Evolutionary conservation across 139 green algal genomes (phyloP), one percentile per base, ranked within the genome.

Genomic region (Nannochloris sp.): DNA sequence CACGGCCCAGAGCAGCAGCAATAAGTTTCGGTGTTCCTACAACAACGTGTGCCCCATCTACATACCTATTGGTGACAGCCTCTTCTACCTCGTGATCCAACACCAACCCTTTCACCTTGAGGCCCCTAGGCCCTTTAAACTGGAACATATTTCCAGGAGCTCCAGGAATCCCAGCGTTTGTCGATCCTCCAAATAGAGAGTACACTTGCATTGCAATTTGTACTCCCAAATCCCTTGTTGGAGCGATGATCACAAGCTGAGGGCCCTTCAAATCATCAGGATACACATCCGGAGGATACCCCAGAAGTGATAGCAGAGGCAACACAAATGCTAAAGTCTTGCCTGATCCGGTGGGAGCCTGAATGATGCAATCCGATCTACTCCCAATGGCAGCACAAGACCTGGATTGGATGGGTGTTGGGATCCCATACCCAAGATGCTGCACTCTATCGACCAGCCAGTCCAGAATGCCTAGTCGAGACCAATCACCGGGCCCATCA

Each of bases 221-320:
- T 54, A 93, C 90, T 5, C 89, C 90, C 64, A 96, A 81, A 74
- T 96, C 90, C 46, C 86, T 72, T 1, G 81, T 89, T 0, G 90
- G 90, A 43, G 93, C 86, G 43, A 96, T 54, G 12, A 96, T 64
- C 37, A 95, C 50, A 7, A 75, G 66, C 72, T 90, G 82, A 5
- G 85, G 83, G 2, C 71, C 70, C 67, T 86, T 67, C 43, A 94
- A 62, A 27, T 93, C 79, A 6, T 90, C 85, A 18, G 78, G 69
- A 66, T 83, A 88, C 1, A 59, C 18, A 3, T 80, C 68, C 3
- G 87, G 86, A 11, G 85, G 81, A 70, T 92, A 91, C 10, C 69
- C 24, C 51, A 93, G 74, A 15, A 40, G 29, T 1, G 74, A 71
- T 27, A 95, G 76, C 9, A 75, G 55, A 3, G 88, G 86, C 40